Base-by-base conservation (phyloP, 208 protist species). In the Tetramitus jugosus region DNA sequence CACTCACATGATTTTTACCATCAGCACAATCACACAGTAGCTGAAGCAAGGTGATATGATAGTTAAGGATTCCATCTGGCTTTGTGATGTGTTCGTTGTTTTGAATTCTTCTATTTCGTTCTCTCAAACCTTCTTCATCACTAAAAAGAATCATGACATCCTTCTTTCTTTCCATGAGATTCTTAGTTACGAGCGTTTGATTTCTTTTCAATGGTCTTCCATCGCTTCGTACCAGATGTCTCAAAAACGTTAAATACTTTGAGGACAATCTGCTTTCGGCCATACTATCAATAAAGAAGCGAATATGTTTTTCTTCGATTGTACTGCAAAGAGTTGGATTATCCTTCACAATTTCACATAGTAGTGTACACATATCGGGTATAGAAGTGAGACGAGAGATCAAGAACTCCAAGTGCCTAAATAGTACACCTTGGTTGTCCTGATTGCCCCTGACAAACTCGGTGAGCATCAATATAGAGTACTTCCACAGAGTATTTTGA, bases 271-370 rank as follows among this genome's bases (percentile, higher is more conserved):
- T 6, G 4, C n/a, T 4, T 29, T 68, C 62, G 23, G 7, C 37
- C n/a, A 68, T 26, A 13, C 29, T 43, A 13, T 68, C 35, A 43
- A 68, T 68, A 43, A 43, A 68, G 39, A 14, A 31, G 8, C 42
- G 62, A 29, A 68, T 43, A 29, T 43, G 6, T 68, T 68, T 68
- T 68, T 68, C 62, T 31, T 68, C 62, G 0, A 68, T 29, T 13
- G 8, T 29, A 23, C 7, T 43, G 2, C 39, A 23, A 29, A 68
- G 8, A 8, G 29, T 20, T 0, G 4, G 17, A 43, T 68, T 68
- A 42, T 68, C 35, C 42, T 37, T 39, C 1, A 40, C 31, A 1
- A 68, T 43, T 68, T 68, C 62, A 42, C n/a, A n/a, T n/a, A n/a
- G n/a, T n/a, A n/a, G n/a, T n/a, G n/a, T n/a, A n/a, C n/a, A n/a